Base-by-base conservation (phyloP, 2,329 filamentous ascomycete genomes). In the Fusarium annulatum region DNA sequence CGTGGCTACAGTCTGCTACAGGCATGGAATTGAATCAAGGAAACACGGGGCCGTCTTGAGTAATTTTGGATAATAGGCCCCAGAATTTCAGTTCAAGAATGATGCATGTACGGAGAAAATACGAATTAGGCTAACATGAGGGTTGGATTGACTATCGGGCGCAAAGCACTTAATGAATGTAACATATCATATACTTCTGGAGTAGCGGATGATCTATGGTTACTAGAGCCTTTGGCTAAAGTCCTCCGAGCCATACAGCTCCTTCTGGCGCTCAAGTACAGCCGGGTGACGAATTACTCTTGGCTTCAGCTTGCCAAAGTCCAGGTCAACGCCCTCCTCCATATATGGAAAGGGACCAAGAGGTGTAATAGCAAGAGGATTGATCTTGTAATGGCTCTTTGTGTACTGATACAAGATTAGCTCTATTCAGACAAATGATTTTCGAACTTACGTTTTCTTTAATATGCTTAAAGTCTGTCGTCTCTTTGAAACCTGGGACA, bases 401-500 rank as follows among this genome's bases (percentile, higher is more conserved):
- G 77, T 76, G 23, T 79, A 79, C 77, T 79, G 9, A 3, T 1
- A 4, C 7, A 8, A 8, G 2, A n/a, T 69, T 30, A 69, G 72
- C 33, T 3, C 42, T 16, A 8, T 16, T 1, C 12, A 19, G n/a
- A 5, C 4, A 19, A 5, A 39, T 4, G 5, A 9, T 11, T 12
- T n/a, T 1, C 1, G 48, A 2, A 8, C 77, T 71, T 57, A 77
- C 77, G 30, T 78, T 92, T 78, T 93, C 90, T 80, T 92, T 93
- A 78, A 92, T 92, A 75, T 93, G 90, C 69, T 81, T 86, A 72
- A 92, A 92, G 69, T 92, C 84, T 0, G 90, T 92, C 21, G 88
- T 90, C 73, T 89, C 87, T 64, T 79, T 85, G 69, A 89, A 75
- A 9, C 81, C 82, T 10, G 75, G 75, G 3, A 79, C 76, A 73